phyloP scores from a whole-genome alignment of 2,329 filamentous ascomycete genomes.

The Alternaria triticina region DNA sequence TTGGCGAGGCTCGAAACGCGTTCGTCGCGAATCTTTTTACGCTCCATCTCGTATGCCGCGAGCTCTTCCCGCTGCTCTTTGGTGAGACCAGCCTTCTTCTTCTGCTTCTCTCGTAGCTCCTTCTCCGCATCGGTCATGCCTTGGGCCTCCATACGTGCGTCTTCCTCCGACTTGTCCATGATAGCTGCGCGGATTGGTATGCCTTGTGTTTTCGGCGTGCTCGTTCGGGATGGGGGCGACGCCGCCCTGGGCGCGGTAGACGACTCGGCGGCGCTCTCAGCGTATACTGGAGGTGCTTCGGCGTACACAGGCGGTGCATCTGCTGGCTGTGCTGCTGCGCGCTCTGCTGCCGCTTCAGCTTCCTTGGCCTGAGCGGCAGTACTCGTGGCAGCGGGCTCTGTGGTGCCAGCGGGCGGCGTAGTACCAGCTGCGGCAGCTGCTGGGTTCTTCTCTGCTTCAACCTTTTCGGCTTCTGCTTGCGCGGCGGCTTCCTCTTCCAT shows the following conservation, averaged over 20 bases:
- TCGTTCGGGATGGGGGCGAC: slow-evolving; percentile 53
- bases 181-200: slow-evolving; percentile 84
- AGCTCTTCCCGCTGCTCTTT: slow-evolving; percentile 96
- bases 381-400: slow-evolving; percentile 22
- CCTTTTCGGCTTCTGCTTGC: slow-evolving; percentile 52
- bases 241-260: slow-evolving; percentile 27
- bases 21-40: slow-evolving; percentile 82
- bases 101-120: slow-evolving; percentile 78
- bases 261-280: slow-evolving; percentile 55
- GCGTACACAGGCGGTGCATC: slow-evolving; percentile 48
- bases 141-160: slow-evolving; percentile 68
- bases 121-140: slow-evolving; percentile 76
- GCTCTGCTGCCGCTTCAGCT: slow-evolving; percentile 50
- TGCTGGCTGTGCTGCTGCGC: slow-evolving; percentile 40
- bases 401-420: slow-evolving; percentile 9
- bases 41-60: slow-evolving; percentile 85
- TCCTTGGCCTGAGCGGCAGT: slow-evolving; percentile 54
- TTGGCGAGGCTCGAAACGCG: slow-evolving; percentile 82
- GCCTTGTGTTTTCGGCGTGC: slow-evolving; percentile 57
- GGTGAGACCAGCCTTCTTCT: slow-evolving; percentile 84
- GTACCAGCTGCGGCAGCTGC: slow-evolving; percentile 19
- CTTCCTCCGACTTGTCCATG: slow-evolving; percentile 86
- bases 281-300: slow-evolving; percentile 42
- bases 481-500: slow-evolving; percentile 72
- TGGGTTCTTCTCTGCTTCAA: slow-evolving; percentile 27